Evolutionary conservation across 257 asterid species (phyloP).

Genomic region (Jacaranda copaia): DNA sequence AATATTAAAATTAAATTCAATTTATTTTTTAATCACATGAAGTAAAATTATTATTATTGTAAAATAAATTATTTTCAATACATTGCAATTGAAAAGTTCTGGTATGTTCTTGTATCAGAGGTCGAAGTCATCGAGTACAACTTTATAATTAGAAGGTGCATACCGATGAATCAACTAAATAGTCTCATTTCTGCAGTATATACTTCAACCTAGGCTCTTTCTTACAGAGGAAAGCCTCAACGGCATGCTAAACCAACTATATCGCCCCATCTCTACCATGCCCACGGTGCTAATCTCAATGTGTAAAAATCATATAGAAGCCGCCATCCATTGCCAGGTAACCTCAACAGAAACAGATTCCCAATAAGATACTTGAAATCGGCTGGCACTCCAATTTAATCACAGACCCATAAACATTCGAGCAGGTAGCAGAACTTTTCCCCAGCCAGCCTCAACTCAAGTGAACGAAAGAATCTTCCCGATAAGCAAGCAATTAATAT

Average conservation of each 20-base stretch:
- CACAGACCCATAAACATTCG: neutral
- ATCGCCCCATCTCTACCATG: neutral
- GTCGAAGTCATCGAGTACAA: constrained; percentile 15
- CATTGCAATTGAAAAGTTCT: no score
- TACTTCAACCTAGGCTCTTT: neutral
- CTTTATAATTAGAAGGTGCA: neutral
- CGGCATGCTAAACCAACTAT: neutral
- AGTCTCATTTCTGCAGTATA: neutral
- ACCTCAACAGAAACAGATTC: neutral
- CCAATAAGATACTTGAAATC: neutral
- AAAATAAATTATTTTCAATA: no score
- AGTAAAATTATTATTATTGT: no score
- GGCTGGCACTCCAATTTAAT: neutral
- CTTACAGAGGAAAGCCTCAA: neutral
- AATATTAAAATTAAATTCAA: no score
- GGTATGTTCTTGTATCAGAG: neutral
- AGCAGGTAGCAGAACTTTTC: neutral
- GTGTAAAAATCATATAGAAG: neutral
- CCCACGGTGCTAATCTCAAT: neutral
- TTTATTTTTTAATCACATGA: no score
- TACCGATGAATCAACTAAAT: neutral
- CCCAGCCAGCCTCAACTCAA: neutral
- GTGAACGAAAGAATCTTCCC: constrained; percentile 6
- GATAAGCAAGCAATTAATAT: neutral
- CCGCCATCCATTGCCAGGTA: neutral